Base-by-base conservation (phyloP, 192 early-diverging fungal genomes). In the Lobulomyces angularis region DNA sequence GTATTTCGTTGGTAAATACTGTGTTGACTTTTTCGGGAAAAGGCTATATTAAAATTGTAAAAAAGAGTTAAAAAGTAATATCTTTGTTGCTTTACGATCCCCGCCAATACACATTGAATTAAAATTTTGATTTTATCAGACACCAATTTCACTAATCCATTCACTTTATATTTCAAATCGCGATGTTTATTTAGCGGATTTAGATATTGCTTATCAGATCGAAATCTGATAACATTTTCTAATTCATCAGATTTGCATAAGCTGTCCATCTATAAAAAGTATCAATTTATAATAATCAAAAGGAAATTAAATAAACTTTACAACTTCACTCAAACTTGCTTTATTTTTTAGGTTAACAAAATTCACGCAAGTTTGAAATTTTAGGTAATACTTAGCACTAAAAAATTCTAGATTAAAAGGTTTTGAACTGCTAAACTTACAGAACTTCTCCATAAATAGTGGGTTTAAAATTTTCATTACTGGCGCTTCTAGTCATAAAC, bases 91-190 rank as follows among this genome's bases (percentile, higher is more conserved):
- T n/a, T n/a, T n/a, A n/a, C n/a, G n/a, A n/a, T n/a, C n/a, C n/a
- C n/a, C n/a, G n/a, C n/a, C n/a, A n/a, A n/a, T n/a, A n/a, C n/a
- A n/a, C n/a, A n/a, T n/a, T 76, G 73, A n/a, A 76, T 53, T 38
- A 72, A 40, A 1, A 76, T 16, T 39, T 64, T 60, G 16, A 69
- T 57, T 51, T 71, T 73, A 19, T 76, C 49, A 7, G 33, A 51
- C 7, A 55, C 26, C 26, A 23, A 36, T 33, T 33, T 53, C 5
- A 76, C 41, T 30, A 44, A 44, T 1, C 58, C 61, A 14, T 53
- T 58, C 22, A 65, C 19, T 16, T 53, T 53, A 42, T 46, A 71
- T 17, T 51, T 62, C 27, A 52, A 30, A 5, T 25, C 19, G 8
- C 31, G 26, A 27, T 40, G 23, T 35, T 69, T 69, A 48, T 65